Base-by-base conservation (phyloP, 2,329 filamentous ascomycete species). In the Emmonsia crescens region DNA sequence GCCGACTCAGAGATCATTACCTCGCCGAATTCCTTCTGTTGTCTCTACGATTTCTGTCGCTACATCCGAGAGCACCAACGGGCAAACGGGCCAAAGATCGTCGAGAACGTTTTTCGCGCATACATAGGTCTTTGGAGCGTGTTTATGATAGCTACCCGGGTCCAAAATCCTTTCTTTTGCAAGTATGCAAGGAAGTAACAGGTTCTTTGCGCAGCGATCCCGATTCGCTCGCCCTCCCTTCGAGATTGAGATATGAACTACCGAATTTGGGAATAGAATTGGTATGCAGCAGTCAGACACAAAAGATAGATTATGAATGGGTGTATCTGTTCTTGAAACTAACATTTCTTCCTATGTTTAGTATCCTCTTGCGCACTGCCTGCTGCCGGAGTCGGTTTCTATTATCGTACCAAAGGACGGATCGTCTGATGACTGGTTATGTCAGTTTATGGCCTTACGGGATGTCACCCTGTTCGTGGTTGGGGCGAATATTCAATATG, bases 71-170 rank as follows among this genome's bases (percentile, higher is more conserved):
- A 62, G 66, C 71, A 0, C 71, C 72, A 12, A 61, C 71, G 24
- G 69, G 66, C 57, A 70, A 73, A 60, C 66, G 69, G 12, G 65
- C 71, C 3, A 73, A 71, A 58, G 74, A 75, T 38, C 70, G 74
- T 16, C 70, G 73, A 49, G 74, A 76, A 29, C 70, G 76, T 36
- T 76, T 76, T 63, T 68, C 70, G 5, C 73, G 74, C 1, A 69
- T 77, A 40, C 74, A 77, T 62, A 67, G 72, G 10, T 68, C 70
- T 4, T 62, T 77, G 16, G 75, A 77, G 54, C 71, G 70, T 38
- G 64, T 77, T 14, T 75, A 73, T 57, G 75, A 77, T 63, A 74
- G 71, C 60, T 77, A 76, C 63, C 72, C 74, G 3, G 73, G 71
- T 1, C 68, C 71, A 6, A 74, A 74, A 62, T 75, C 74, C 0